Conservation (phyloP, 1,284 basidiomycete species). For the Termitomyces sp. region DNA sequence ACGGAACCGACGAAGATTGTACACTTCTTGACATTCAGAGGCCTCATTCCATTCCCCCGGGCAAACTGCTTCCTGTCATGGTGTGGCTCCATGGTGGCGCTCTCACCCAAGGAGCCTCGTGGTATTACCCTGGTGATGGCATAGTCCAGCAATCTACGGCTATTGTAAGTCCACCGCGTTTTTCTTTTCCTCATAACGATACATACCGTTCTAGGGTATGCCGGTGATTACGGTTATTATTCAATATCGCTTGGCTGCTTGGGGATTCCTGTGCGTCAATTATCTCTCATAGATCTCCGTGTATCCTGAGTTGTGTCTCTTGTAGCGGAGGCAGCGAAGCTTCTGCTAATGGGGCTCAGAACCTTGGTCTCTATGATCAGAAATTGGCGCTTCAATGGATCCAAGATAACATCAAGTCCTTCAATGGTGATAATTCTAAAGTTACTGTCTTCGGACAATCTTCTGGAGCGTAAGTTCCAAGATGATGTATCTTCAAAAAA, state of each 20-base stretch:
- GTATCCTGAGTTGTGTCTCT: background rate
- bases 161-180: constrained; percentile 11
- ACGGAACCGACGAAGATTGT: constrained; percentile 19
- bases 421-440: constrained; percentile 33
- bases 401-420: constrained; percentile 29
- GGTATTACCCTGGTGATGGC: constrained; percentile 15
- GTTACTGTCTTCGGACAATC: constrained; percentile 19
- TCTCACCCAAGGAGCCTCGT: constrained; percentile 18
- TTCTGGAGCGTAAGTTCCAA: constrained; percentile 16
- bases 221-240: constrained; percentile 17
- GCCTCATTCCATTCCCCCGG: constrained; percentile 8
- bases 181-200: background rate
- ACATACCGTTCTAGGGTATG: constrained; percentile 4
- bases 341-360: constrained; percentile 23
- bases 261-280: constrained; percentile 16
- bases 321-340: constrained; percentile 28
- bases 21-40: constrained; percentile 18
- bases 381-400: constrained; percentile 32
- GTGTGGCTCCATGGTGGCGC: constrained; percentile 22
- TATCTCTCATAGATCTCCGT: background rate
- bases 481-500: background rate
- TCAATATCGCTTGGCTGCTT: constrained; percentile 18
- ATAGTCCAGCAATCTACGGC: constrained; percentile 16
- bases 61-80: constrained; percentile 20
- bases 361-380: constrained; percentile 34